A percentile compares a stretch with the other conserved stretches of the same genome.
Evolutionary conservation across 177 flowering plant genomes (phyloP).

Genomic region (Vitis hybrid): DNA sequence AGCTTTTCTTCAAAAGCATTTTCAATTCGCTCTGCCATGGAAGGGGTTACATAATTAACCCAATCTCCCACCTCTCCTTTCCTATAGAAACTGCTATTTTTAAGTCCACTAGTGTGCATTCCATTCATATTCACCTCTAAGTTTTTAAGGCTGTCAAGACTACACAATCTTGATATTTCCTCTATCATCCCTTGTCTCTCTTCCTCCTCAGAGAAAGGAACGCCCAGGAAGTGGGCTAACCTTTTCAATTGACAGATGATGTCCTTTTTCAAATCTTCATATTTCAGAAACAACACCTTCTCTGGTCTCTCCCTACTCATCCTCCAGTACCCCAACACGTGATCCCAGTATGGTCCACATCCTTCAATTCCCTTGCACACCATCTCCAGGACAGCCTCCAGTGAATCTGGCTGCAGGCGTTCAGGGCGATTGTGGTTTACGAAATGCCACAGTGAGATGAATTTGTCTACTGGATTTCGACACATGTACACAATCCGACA

Average conservation of each 20-base stretch:
- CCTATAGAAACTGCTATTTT: conserved; percentile 9
- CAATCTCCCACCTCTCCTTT: conserved; percentile 40
- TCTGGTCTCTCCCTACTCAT: conserved; percentile 12
- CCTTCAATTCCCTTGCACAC: conserved; percentile 1
- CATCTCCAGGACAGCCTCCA: conserved; percentile 14
- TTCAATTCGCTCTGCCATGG: conserved; percentile 21
- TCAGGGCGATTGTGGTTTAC: neutral
- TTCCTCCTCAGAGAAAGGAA: conserved; percentile 22
- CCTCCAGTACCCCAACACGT: conserved; percentile 10
- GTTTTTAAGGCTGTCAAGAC: conserved; percentile 21
- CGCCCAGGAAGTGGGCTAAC: conserved; percentile 20
- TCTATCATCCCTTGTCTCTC: conserved; percentile 17
- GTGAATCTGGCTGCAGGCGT: neutral
- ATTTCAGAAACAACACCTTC: conserved; percentile 19
- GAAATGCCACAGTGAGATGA: conserved; percentile 5
- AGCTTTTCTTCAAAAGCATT: conserved; percentile 27
- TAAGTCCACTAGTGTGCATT: conserved; percentile 22
- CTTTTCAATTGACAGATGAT: neutral
- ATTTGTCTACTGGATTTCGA: conserved; percentile 13
- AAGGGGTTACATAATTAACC: conserved; percentile 24
- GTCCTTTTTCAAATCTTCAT: conserved; percentile 23
- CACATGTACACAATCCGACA: conserved; percentile 13
- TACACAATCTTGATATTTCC: conserved; percentile 21
- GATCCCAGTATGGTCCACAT: conserved; percentile 16
- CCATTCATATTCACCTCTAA: conserved; percentile 20